Conservation (phyloP, 306 rosid species). For the Cucumis cinereus region DNA sequence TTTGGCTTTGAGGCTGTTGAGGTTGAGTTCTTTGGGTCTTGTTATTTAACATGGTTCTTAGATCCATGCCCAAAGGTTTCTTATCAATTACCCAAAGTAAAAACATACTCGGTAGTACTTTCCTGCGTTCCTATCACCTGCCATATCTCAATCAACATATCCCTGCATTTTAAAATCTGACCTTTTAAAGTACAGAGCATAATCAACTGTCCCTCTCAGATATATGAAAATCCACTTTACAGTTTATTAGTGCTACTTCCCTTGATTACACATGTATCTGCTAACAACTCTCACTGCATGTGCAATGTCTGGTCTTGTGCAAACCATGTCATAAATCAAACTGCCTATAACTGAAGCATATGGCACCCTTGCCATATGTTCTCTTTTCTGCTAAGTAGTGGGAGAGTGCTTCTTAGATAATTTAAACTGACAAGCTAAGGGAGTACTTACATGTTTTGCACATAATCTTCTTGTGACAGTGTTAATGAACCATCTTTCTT, state of each 20-base stretch:
- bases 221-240: neutral
- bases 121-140: no score
- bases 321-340: neutral
- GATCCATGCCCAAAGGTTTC: no score
- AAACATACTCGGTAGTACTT: neutral
- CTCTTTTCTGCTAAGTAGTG: no score
- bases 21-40: no score
- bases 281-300: neutral
- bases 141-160: neutral
- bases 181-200: neutral
- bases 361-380: neutral
- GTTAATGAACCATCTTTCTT: neutral
- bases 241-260: no score
- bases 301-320: neutral
- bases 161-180: no score
- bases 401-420: neutral
- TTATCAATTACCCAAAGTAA: no score
- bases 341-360: neutral
- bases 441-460: neutral
- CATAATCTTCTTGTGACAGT: neutral
- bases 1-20: no score
- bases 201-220: neutral
- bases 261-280: no score
- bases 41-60: no score
- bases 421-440: neutral